Percentiles rank a stretch among this genome's conserved stretches.
These are phyloP conservation scores for Barnettozyma siamensis DNA, from an alignment of 805 yeast genomes.

Conservation along the genomic window DNA sequence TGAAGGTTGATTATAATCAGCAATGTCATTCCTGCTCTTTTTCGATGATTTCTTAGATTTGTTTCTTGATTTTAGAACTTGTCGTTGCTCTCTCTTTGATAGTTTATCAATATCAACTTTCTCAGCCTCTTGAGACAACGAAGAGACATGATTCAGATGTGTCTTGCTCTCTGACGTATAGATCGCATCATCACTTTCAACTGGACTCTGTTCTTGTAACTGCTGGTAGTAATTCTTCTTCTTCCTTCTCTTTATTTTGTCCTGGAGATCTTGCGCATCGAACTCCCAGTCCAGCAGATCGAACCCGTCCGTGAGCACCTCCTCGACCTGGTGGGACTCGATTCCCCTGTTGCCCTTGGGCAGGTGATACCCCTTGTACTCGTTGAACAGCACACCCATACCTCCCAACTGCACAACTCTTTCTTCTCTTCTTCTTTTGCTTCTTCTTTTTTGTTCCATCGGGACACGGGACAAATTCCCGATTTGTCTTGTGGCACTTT, in stretches of 20 bases:
- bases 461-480: neutral
- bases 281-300: conserved; percentile 35
- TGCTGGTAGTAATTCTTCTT: conserved; percentile 9
- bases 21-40: conserved; percentile 6
- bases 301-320: conserved; percentile 32
- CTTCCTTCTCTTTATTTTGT: conserved; percentile 7
- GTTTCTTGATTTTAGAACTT: neutral
- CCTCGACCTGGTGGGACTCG: neutral
- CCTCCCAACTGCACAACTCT: conserved; percentile 5
- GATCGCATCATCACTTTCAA: conserved; percentile 11
- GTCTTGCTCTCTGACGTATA: conserved; percentile 8
- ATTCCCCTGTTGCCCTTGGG: conserved; percentile 8
- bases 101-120: neutral
- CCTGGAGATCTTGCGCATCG: conserved; percentile 7
- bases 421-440: neutral
- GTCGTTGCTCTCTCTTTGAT: conserved; percentile 4
- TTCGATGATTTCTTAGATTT: conserved; percentile 6
- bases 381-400: conserved; percentile 15
- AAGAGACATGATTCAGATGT: conserved; percentile 10
- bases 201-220: neutral
- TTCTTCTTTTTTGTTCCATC: too few species aligned
- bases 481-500: conserved; percentile 1
- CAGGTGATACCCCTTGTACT: conserved; percentile 22
- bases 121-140: neutral
- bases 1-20: conserved; percentile 14